phyloP scores from a whole-genome alignment of 2,329 filamentous ascomycete genomes.

The Cytospora mali region DNA sequence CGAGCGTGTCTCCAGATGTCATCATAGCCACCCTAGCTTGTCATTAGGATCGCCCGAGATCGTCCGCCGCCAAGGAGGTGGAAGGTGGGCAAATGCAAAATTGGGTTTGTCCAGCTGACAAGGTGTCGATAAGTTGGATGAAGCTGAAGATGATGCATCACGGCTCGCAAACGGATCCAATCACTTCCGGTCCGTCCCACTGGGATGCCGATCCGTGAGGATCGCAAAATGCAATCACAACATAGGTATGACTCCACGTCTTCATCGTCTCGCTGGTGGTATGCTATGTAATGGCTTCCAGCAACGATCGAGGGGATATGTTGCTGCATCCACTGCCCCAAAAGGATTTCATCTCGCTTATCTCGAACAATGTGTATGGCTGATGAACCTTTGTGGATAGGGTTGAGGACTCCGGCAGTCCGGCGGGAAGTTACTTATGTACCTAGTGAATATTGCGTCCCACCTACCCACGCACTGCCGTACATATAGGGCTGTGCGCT shows the following conservation, averaged over 20 bases:
- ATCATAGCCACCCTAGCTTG: slow-evolving; percentile 4
- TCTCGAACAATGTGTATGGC: not conserved
- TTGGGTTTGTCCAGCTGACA: not conserved
- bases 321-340: not conserved
- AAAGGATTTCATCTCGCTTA: not conserved
- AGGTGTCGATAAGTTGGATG: too few relatives aligned
- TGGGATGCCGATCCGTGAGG: not conserved
- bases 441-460: too few relatives aligned
- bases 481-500: not conserved
- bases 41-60: slow-evolving; percentile 20
- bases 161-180: slow-evolving; percentile 3
- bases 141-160: not conserved
- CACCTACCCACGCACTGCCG: too few relatives aligned
- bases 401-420: not conserved
- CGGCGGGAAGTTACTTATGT: not conserved
- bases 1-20: slow-evolving; percentile 10
- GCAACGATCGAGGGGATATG: not conserved
- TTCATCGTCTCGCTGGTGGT: not conserved
- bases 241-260: too few relatives aligned
- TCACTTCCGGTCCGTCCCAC: not conserved
- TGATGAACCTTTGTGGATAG: not conserved
- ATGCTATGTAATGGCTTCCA: too few relatives aligned
- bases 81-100: not conserved
- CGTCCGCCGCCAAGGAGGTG: slow-evolving; percentile 10
- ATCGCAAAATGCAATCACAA: not conserved